A percentile compares a stretch with the other conserved stretches of the same genome.
These are phyloP conservation scores for Glycine soja DNA, from an alignment of 306 rosid species.

Conservation along the genomic window DNA sequence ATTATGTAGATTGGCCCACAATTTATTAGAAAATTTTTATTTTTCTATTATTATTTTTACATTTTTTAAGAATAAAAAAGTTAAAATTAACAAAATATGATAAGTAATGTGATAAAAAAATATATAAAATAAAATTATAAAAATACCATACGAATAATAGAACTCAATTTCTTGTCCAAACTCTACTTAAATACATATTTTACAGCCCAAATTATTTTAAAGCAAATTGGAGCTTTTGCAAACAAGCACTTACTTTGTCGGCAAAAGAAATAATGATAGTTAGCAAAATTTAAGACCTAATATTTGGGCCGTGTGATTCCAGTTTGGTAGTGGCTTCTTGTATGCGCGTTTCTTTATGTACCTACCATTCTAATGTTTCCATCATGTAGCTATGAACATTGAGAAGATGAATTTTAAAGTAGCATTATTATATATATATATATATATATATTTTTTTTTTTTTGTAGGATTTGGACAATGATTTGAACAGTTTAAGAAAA, in stretches of 20 bases:
- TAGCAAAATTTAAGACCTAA: neutral
- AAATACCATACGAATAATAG: neutral
- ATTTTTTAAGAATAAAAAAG: neutral
- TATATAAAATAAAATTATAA: too few relatives aligned
- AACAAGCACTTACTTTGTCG: neutral
- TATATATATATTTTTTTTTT: too few relatives aligned
- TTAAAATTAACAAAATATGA: neutral
- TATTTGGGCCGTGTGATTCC: neutral
- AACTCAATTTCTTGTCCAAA: neutral
- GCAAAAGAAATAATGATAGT: neutral
- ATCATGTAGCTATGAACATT: neutral
- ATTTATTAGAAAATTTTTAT: too few relatives aligned
- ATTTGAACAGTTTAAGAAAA: neutral
- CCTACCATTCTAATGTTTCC: neutral
- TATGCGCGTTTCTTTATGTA: neutral
- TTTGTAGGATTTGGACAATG: neutral
- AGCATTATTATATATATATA: neutral
- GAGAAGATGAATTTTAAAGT: neutral
- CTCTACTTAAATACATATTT: neutral
- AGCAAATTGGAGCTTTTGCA: neutral
- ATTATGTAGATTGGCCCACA: neutral
- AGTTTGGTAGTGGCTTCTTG: neutral
- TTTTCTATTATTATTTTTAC: neutral
- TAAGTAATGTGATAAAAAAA: neutral
- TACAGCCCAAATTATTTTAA: neutral